These are phyloP conservation scores for Isatis lusitanica DNA, from an alignment of 441 rosid genomes.

Conservation along the genomic window DNA sequence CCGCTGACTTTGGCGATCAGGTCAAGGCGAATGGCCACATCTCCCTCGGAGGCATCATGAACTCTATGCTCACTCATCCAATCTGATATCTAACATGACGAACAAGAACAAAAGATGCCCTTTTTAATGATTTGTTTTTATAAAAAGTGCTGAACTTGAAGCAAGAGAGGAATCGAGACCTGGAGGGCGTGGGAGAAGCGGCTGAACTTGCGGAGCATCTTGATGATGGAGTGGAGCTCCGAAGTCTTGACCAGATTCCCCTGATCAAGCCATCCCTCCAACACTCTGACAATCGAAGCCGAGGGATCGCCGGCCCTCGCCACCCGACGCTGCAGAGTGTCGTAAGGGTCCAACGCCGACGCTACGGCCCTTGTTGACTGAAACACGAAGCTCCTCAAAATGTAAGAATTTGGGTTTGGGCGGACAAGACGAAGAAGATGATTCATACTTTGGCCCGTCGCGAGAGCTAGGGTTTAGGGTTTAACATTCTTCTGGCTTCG, in stretches of 20 bases:
- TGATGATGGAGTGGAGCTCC: slow-evolving; percentile 33
- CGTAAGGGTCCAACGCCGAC: slow-evolving; percentile 14
- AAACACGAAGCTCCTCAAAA: not conserved
- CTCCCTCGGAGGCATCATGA: slow-evolving; percentile 23
- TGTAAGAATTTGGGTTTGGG: slow-evolving; percentile 7
- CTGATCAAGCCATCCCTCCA: slow-evolving; percentile 46
- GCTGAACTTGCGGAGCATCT: slow-evolving; percentile 32
- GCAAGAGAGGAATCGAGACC: slow-evolving; percentile 27
- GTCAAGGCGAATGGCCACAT: slow-evolving; percentile 45
- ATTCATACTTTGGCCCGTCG: slow-evolving; percentile 16
- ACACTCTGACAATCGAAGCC: slow-evolving; percentile 34
- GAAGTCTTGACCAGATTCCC: slow-evolving; percentile 31
- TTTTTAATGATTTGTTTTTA: not conserved
- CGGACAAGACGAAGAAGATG: slow-evolving; percentile 27
- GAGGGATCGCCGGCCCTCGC: slow-evolving; percentile 40
- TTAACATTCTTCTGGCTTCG: not conserved
- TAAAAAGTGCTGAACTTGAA: not conserved
- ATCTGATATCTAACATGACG: slow-evolving; percentile 41
- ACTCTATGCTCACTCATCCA: slow-evolving; percentile 51
- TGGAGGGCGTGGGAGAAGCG: slow-evolving; percentile 46
- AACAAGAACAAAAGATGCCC: not conserved
- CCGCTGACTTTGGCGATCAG: slow-evolving; percentile 52
- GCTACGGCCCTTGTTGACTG: slow-evolving; percentile 7
- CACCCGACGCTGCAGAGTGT: slow-evolving; percentile 40
- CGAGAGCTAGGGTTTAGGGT: not conserved